Percentiles rank a stretch among this genome's conserved stretches.
Evolutionary conservation across 116 monocot genomes (phyloP).

Genomic region (Cymodocea nodosa): DNA sequence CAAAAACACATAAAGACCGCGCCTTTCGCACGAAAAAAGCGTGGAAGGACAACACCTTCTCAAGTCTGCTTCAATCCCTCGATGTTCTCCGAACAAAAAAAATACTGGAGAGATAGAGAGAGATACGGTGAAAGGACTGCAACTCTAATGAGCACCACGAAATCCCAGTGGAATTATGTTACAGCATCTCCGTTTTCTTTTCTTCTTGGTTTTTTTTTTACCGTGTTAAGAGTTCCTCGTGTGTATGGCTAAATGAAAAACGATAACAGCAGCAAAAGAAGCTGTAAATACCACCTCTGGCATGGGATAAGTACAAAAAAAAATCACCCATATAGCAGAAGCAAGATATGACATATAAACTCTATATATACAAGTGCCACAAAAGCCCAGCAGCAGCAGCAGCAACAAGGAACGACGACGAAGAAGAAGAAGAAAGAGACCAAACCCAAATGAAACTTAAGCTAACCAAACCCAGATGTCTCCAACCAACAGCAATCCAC

Average conservation of each 20-base stretch:
- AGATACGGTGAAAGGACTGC: neutral
- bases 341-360: neutral
- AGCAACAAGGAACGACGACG: neutral
- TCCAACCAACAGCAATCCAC: neutral
- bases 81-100: neutral
- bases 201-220: neutral
- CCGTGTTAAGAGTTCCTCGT: neutral
- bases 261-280: neutral
- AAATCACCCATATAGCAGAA: neutral
- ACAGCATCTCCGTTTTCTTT: neutral
- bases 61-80: neutral
- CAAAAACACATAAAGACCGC: neutral
- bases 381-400: too few relatives aligned
- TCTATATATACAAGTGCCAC: neutral
- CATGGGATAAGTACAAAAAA: neutral
- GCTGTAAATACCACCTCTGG: too few relatives aligned
- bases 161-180: too few relatives aligned
- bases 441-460: neutral
- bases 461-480: conserved; percentile 1
- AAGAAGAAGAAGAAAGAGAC: neutral
- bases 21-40: conserved; percentile 2
- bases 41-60: neutral
- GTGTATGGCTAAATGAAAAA: neutral
- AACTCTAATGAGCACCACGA: too few relatives aligned
- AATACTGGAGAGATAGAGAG: neutral